Conservation (phyloP, 345 rosid species). For the Eutrema yunnanense region DNA sequence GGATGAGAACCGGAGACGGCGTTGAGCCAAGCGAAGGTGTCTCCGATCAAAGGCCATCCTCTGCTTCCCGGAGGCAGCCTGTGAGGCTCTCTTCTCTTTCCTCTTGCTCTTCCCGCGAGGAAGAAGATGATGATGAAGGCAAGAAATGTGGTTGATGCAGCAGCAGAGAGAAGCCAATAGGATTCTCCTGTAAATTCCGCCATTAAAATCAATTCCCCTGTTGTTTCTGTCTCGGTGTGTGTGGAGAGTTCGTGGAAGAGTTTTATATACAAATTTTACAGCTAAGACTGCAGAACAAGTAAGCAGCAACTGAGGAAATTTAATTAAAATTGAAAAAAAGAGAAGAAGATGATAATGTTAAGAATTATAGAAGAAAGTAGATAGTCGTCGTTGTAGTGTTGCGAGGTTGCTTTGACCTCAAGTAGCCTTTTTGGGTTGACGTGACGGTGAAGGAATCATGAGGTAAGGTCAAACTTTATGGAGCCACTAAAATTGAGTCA, state of each 20-base stretch:
- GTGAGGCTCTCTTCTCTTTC: constrained; percentile 1
- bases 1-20: constrained; percentile 86
- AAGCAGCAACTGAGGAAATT: constrained; percentile 14
- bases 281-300: constrained; percentile 32
- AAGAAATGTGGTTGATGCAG: constrained; percentile 17
- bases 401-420: constrained; percentile 34
- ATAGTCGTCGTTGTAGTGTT: constrained; percentile 29
- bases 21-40: constrained; percentile 62
- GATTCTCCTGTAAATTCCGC: constrained; percentile 12
- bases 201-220: constrained; percentile 12
- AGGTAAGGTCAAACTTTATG: constrained; percentile 29
- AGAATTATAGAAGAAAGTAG: constrained; percentile 8
- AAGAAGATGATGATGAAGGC: constrained; percentile 6
- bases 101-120: background rate
- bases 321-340: background rate
- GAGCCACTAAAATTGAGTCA: constrained; percentile 34
- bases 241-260: constrained; percentile 33
- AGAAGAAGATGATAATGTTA: constrained; percentile 15
- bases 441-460: constrained; percentile 27
- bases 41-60: constrained; percentile 81
- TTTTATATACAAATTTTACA: constrained; percentile 20
- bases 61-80: constrained; percentile 59
- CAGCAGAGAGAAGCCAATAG: constrained; percentile 11
- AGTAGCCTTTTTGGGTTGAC: constrained; percentile 32
- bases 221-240: constrained; percentile 15